Percentiles rank a stretch among this genome's conserved stretches.
These are phyloP conservation scores for Xylaria sp. DNA, from an alignment of 2,329 filamentous ascomycete genomes.

Conservation along the genomic window DNA sequence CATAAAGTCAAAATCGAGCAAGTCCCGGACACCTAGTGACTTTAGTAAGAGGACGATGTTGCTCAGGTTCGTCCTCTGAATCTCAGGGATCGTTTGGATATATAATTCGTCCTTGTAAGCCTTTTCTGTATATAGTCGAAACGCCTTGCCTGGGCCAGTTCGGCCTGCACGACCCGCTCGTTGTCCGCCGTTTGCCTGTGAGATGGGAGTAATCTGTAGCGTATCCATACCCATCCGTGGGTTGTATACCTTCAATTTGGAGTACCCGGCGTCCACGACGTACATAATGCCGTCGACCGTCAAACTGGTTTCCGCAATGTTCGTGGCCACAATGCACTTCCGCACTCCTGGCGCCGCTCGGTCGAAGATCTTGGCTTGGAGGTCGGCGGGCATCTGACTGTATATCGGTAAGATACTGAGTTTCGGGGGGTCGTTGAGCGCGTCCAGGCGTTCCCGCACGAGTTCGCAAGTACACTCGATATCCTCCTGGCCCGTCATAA, in stretches of 20 bases:
- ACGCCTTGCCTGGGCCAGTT: conserved; percentile 94
- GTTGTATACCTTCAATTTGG: conserved; percentile 98
- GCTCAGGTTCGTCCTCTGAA: conserved; percentile 92
- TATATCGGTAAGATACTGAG: conserved; percentile 96
- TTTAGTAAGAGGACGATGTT: conserved; percentile 95
- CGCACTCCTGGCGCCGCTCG: conserved; percentile 85
- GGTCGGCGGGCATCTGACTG: conserved; percentile 98
- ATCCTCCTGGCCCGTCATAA: conserved; percentile 99
- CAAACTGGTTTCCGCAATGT: conserved; percentile 96
- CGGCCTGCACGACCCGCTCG: conserved; percentile 90
- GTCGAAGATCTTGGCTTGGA: conserved; percentile 98
- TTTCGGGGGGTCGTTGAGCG: conserved; percentile 92
- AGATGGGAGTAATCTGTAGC: conserved; percentile 95
- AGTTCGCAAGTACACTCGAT: conserved; percentile 97
- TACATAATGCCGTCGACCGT: conserved; percentile 99
- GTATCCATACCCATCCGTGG: conserved; percentile 99
- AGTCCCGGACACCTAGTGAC: conserved; percentile 88
- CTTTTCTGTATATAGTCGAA: conserved; percentile 89
- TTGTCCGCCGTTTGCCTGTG: conserved; percentile 93
- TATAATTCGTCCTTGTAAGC: conserved; percentile 97
- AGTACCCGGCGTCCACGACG: conserved; percentile 94
- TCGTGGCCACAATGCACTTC: conserved; percentile 97
- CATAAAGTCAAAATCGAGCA: conserved; percentile 99
- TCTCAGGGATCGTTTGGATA: conserved; percentile 94
- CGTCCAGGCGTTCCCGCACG: conserved; percentile 81